Evolutionary conservation across 2,329 filamentous ascomycete genomes (phyloP).

Genomic region (Cercospora zeae-maydis): DNA sequence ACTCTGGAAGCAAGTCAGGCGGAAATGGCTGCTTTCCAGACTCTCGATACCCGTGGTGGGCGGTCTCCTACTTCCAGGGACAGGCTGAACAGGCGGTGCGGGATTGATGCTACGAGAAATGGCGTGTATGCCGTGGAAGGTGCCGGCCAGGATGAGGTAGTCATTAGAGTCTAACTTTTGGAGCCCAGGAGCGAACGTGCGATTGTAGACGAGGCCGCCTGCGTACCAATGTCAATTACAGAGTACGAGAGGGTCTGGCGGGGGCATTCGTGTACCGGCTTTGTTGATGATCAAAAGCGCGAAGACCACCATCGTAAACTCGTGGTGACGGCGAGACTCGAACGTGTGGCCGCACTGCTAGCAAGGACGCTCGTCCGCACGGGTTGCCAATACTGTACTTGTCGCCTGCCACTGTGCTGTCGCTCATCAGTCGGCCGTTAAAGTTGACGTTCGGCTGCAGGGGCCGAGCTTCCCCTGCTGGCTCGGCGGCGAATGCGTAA

Average conservation of each 20-base stretch:
- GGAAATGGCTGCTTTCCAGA: constrained; percentile 89
- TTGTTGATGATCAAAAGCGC: constrained; percentile 98
- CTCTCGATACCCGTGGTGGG: constrained; percentile 77
- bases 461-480: neutral
- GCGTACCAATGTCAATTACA: neutral
- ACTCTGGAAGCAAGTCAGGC: constrained; percentile 93
- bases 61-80: constrained; percentile 46
- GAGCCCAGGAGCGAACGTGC: constrained; percentile 82
- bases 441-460: neutral
- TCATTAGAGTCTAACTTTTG: constrained; percentile 91
- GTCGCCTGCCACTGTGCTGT: neutral
- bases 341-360: neutral
- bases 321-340: neutral
- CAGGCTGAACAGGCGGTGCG: constrained; percentile 36
- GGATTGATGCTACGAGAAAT: constrained; percentile 55
- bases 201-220: constrained; percentile 84
- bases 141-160: constrained; percentile 92
- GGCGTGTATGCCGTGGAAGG: constrained; percentile 80
- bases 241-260: neutral
- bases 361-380: neutral
- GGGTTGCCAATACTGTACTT: neutral
- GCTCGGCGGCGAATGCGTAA: neutral
- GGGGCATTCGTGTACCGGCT: constrained; percentile 53
- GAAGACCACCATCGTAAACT: constrained; percentile 80
- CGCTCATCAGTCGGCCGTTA: neutral